These are phyloP conservation scores for Suillus weaverae DNA, from an alignment of 768 basidiomycete genomes.

Conservation along the genomic window DNA sequence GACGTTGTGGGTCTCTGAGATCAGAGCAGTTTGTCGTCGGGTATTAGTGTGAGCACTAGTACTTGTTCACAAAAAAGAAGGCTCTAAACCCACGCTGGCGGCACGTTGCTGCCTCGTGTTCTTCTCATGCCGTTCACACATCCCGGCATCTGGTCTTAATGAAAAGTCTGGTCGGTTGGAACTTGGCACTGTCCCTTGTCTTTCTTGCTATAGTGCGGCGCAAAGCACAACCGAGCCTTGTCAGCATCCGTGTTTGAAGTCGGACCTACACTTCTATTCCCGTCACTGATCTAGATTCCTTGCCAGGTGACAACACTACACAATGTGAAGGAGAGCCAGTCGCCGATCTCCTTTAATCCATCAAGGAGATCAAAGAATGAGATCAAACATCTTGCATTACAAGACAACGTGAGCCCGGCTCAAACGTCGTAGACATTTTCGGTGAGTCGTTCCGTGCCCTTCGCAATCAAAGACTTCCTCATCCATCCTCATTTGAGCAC, in stretches of 20 bases:
- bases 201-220: not conserved
- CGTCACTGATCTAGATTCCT: conserved; percentile 5
- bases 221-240: conserved; percentile 1
- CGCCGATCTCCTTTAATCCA: conserved; percentile 23
- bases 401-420: conserved; percentile 12
- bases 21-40: not conserved
- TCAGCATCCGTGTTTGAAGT: not conserved
- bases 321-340: conserved; percentile 8
- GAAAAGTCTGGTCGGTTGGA: not conserved
- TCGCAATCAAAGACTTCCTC: conserved; percentile 20
- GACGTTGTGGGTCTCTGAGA: not conserved
- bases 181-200: not conserved
- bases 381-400: conserved; percentile 23
- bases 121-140: conserved; percentile 16
- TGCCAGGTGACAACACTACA: not conserved
- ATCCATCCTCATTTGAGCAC: conserved; percentile 7
- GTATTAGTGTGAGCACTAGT: not conserved
- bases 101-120: conserved; percentile 27
- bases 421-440: conserved; percentile 1
- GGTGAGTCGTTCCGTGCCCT: conserved; percentile 3
- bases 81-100: not conserved
- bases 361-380: conserved; percentile 12
- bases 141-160: not conserved
- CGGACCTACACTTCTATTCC: conserved; percentile 2
- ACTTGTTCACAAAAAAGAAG: not conserved